A percentile compares a stretch with the other conserved stretches of the same genome.
These are phyloP conservation scores for Fistulifera pelliculosa DNA, from an alignment of 108 stramenopile species.

Conservation along the genomic window DNA sequence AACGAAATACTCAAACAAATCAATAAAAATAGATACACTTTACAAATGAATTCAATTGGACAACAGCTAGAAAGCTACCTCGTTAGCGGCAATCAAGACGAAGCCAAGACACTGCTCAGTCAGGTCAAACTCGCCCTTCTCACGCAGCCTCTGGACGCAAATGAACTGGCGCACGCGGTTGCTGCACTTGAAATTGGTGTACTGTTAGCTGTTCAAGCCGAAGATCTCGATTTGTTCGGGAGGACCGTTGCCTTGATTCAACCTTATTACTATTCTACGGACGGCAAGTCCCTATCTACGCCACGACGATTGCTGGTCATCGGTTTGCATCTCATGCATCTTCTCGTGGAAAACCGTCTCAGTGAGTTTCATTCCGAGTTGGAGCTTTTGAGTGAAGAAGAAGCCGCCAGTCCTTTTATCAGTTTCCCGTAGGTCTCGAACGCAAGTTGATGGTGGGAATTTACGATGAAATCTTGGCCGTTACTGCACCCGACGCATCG, in stretches of 20 bases:
- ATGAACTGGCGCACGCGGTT: not conserved
- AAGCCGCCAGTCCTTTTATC: slow-evolving; percentile 48
- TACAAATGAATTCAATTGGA: too few species aligned
- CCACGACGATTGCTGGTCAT: slow-evolving; percentile 67
- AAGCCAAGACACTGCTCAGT: not conserved
- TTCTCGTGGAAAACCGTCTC: slow-evolving; percentile 80
- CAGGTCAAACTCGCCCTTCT: slow-evolving; percentile 1
- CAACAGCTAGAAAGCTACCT: slow-evolving; percentile 1
- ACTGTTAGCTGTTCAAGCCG: slow-evolving; percentile 62
- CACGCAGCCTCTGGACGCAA: not conserved
- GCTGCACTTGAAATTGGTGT: slow-evolving; percentile 74
- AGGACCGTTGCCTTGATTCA: slow-evolving; percentile 74
- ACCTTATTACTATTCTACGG: slow-evolving; percentile 31
- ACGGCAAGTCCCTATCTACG: slow-evolving; percentile 10
- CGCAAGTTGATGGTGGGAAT: slow-evolving; percentile 82
- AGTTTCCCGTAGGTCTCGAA: slow-evolving; percentile 81
- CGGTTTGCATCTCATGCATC: slow-evolving; percentile 78
- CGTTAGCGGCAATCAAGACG: not conserved
- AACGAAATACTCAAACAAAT: too few species aligned
- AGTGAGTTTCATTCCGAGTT: slow-evolving; percentile 87
- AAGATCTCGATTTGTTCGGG: slow-evolving; percentile 79
- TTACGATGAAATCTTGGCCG: slow-evolving; percentile 69
- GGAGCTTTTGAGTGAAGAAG: slow-evolving; percentile 68
- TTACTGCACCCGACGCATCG: slow-evolving; percentile 59
- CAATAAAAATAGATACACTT: too few species aligned